Evolutionary conservation across 768 basidiomycete species (phyloP).

Genomic region (Xerocomellus chrysenteron): DNA sequence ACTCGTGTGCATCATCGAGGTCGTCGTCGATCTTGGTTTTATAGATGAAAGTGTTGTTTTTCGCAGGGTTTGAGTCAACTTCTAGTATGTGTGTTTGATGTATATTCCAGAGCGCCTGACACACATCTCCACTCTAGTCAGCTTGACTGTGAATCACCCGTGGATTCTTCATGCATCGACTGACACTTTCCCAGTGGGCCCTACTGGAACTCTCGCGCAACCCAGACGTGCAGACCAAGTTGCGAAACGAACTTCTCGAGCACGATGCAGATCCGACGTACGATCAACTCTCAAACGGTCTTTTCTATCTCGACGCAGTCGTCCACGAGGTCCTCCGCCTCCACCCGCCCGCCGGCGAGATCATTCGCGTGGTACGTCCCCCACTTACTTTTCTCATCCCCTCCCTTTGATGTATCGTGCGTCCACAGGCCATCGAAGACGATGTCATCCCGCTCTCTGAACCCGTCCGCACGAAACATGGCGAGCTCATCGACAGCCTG

Average conservation of each 20-base stretch:
- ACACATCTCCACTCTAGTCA: no score
- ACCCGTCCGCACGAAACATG: slow-evolving; percentile 40
- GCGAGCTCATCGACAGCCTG: slow-evolving; percentile 38
- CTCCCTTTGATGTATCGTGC: neutral
- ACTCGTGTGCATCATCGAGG: no score
- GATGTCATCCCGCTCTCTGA: slow-evolving; percentile 26
- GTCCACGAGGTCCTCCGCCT: slow-evolving; percentile 36
- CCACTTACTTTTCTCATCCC: no score
- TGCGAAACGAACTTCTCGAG: slow-evolving; percentile 50
- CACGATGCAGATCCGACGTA: slow-evolving; percentile 49
- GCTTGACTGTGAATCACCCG: no score
- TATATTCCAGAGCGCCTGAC: no score
- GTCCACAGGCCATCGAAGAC: slow-evolving; percentile 45
- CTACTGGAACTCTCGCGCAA: slow-evolving; percentile 43
- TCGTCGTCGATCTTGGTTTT: no score
- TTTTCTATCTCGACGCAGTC: slow-evolving; percentile 45
- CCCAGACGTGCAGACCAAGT: slow-evolving; percentile 43
- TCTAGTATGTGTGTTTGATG: no score
- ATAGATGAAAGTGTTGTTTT: no score
- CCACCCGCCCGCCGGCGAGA: slow-evolving; percentile 38
- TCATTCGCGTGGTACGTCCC: slow-evolving; percentile 11
- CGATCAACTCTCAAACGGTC: slow-evolving; percentile 47
- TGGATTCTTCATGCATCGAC: no score
- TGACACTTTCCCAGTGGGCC: no score
- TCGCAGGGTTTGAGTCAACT: no score